A percentile compares a stretch with the other conserved stretches of the same genome.
Evolutionary conservation across 1,284 basidiomycete genomes (phyloP).

Genomic region (Mycena sp.): DNA sequence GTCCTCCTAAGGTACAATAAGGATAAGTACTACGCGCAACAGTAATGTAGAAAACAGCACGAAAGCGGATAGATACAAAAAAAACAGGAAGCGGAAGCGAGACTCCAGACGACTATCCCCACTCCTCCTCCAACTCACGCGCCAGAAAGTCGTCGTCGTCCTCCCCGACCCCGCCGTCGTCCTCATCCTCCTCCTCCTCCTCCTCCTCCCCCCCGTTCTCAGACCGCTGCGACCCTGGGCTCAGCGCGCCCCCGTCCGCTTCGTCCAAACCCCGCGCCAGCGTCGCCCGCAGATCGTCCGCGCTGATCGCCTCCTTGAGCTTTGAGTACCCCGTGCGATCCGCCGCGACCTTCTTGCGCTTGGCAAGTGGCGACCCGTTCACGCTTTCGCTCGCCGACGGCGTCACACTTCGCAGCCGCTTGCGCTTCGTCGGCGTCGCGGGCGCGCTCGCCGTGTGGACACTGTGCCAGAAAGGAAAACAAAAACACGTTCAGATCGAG

Average conservation of each 20-base stretch:
- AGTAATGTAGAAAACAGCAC: no score
- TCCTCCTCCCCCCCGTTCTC: slow-evolving; percentile 16
- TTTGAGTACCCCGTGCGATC: slow-evolving; percentile 70
- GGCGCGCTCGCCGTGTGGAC: slow-evolving; percentile 17
- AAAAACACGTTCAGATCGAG: no score
- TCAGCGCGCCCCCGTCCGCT: neutral
- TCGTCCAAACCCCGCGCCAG: no score
- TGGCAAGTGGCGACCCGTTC: slow-evolving; percentile 71
- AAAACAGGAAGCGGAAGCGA: no score
- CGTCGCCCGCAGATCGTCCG: slow-evolving; percentile 58
- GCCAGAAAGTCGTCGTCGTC: slow-evolving; percentile 80
- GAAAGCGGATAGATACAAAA: slow-evolving; percentile 10
- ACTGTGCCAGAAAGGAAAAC: slow-evolving; percentile 7
- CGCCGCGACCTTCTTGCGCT: slow-evolving; percentile 76
- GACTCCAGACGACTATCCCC: slow-evolving; percentile 55
- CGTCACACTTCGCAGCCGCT: slow-evolving; percentile 75
- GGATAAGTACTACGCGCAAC: no score
- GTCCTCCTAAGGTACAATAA: no score
- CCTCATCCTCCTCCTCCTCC: slow-evolving; percentile 38
- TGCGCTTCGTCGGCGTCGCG: slow-evolving; percentile 55
- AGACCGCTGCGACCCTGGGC: slow-evolving; percentile 10
- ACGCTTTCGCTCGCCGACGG: slow-evolving; percentile 65
- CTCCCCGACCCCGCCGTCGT: slow-evolving; percentile 47
- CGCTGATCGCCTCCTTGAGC: slow-evolving; percentile 72
- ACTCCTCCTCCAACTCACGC: slow-evolving; percentile 76